phyloP scores from a whole-genome alignment of 441 rosid genomes.

The Eruca vesicaria region DNA sequence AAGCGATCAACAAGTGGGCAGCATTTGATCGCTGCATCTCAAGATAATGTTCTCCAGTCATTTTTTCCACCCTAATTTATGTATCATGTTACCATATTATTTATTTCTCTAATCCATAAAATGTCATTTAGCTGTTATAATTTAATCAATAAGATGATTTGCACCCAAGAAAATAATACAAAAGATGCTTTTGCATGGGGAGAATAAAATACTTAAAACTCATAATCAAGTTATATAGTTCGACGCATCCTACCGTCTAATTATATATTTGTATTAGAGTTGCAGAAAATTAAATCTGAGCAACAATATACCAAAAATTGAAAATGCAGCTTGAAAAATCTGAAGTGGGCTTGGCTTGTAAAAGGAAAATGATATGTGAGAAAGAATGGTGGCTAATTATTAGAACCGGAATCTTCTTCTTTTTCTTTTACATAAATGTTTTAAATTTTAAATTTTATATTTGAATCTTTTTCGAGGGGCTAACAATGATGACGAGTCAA shows the following conservation, averaged over 20 bases:
- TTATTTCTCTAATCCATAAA: not conserved
- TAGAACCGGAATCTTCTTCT: slow-evolving; percentile 37
- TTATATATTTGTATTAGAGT: not conserved
- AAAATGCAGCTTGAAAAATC: no score
- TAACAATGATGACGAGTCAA: slow-evolving; percentile 24
- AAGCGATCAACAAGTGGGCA: slow-evolving; percentile 29
- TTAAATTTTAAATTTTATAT: slow-evolving; percentile 23
- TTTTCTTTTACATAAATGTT: slow-evolving; percentile 30
- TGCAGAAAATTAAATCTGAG: not conserved
- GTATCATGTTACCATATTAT: not conserved
- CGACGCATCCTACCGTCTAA: not conserved
- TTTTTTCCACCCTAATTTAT: slow-evolving; percentile 3
- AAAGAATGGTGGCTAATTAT: slow-evolving; percentile 35
- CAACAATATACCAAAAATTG: not conserved
- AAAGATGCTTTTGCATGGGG: not conserved
- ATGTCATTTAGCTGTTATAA: not conserved
- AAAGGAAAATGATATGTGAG: slow-evolving; percentile 22
- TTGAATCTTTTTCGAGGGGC: slow-evolving; percentile 18
- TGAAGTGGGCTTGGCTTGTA: not conserved
- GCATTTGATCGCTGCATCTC: slow-evolving; percentile 15
- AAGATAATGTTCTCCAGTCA: slow-evolving; percentile 22
- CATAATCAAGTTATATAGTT: not conserved
- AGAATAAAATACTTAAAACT: not conserved
- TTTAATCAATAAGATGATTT: not conserved
- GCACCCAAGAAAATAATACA: not conserved